Percentiles rank a stretch among this genome's conserved stretches.
phyloP scores from a whole-genome alignment of 2,329 filamentous ascomycete species.

The Aureobasidium sp. region DNA sequence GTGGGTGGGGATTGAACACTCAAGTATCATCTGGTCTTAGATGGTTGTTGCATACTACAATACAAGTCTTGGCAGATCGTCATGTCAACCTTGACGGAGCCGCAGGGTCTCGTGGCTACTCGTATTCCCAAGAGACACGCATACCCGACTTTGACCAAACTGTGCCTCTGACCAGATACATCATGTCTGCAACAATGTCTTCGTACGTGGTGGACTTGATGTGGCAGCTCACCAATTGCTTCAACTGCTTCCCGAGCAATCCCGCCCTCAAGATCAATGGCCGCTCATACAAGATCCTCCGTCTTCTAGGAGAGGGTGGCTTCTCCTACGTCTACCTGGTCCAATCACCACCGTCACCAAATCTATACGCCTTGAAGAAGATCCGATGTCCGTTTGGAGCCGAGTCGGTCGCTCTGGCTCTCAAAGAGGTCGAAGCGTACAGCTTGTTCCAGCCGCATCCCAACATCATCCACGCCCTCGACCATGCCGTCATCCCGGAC shows the following conservation, averaged over 20 bases:
- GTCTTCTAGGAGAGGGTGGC: slow-evolving; percentile 89
- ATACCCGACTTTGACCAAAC: background rate
- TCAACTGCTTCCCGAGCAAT: slow-evolving; percentile 92
- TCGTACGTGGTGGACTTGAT: slow-evolving; percentile 76
- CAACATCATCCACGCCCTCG: slow-evolving; percentile 80
- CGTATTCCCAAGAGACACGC: background rate
- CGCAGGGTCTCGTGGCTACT: background rate
- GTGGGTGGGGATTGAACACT: background rate
- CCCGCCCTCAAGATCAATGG: slow-evolving; percentile 93
- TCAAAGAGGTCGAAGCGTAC: slow-evolving; percentile 97
- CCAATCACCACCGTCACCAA: slow-evolving; percentile 75
- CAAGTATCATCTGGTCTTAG: background rate
- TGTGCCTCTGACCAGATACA: background rate
- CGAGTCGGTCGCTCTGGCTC: slow-evolving; percentile 87
- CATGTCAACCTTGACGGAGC: background rate
- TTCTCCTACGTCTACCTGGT: slow-evolving; percentile 99
- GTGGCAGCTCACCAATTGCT: slow-evolving; percentile 88
- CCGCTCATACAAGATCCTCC: slow-evolving; percentile 90
- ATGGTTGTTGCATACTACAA: background rate
- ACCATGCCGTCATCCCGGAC: slow-evolving; percentile 75
- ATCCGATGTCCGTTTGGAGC: slow-evolving; percentile 97
- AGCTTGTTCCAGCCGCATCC: slow-evolving; percentile 74
- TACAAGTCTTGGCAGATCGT: slow-evolving; percentile 7
- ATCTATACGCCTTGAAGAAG: slow-evolving; percentile 94
- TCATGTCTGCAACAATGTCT: slow-evolving; percentile 24